Percentiles rank a stretch among this genome's conserved stretches.
phyloP scores from a whole-genome alignment of 2,329 filamentous ascomycete species.

The Hypoxylon sp. region DNA sequence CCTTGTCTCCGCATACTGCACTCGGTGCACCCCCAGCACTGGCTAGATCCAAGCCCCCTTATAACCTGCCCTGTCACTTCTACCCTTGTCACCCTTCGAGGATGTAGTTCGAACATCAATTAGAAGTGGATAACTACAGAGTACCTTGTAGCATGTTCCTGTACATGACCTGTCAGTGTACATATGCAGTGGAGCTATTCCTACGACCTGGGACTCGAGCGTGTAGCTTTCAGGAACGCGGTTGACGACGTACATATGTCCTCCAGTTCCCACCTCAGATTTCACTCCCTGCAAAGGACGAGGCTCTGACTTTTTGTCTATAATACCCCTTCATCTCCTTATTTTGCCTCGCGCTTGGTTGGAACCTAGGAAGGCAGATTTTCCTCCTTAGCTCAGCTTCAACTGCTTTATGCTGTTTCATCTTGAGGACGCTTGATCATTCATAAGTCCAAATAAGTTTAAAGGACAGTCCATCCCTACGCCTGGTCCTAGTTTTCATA shows the following conservation, averaged over 20 bases:
- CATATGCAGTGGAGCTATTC: constrained; percentile 38
- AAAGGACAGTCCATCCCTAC: constrained; percentile 38
- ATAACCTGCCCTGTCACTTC: constrained; percentile 34
- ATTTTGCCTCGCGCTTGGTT: constrained; percentile 41
- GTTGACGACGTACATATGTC: constrained; percentile 43
- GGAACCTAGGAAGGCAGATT: constrained; percentile 45
- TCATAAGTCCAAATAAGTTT: constrained; percentile 50
- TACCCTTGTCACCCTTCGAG: constrained; percentile 41
- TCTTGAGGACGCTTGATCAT: constrained; percentile 29
- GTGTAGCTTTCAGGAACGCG: constrained; percentile 46
- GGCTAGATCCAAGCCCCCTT: constrained; percentile 42
- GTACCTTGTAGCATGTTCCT: constrained; percentile 42
- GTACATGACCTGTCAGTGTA: constrained; percentile 40
- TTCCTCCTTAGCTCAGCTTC: constrained; percentile 29
- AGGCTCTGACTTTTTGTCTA: constrained; percentile 46
- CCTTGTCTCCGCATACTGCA: constrained; percentile 42
- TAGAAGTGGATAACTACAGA: constrained; percentile 35
- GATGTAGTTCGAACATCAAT: constrained; percentile 41
- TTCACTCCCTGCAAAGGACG: constrained; percentile 36
- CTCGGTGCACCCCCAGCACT: constrained; percentile 38
- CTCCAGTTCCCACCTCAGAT: constrained; percentile 42
- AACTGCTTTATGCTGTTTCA: constrained; percentile 11
- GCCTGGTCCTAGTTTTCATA: constrained; percentile 37
- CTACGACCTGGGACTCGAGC: constrained; percentile 41
- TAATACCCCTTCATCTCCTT: constrained; percentile 48